Evolutionary conservation across 2,329 filamentous ascomycete species (phyloP), one percentile per base, ranked within the genome.

Genomic region (Ceratocystis eucalypticola): DNA sequence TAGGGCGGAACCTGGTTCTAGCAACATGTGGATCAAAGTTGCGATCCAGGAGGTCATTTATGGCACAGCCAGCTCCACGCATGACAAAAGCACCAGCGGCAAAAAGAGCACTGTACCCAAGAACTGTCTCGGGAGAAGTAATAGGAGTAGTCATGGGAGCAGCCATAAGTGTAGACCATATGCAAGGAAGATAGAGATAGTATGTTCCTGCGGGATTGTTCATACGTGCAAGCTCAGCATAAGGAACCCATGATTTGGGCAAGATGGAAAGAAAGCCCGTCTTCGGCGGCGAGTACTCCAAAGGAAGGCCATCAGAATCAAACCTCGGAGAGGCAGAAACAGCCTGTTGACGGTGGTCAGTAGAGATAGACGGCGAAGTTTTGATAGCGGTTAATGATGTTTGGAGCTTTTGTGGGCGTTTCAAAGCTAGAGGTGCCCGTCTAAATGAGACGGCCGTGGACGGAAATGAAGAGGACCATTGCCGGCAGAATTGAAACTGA

Each of bases 41-140:
- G 65, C 89, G 84, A 75, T 96, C 91, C 88, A 90, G 92, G 63
- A 95, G 84, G 74, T 96, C 91, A 74, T 96, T 96, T 76, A 95
- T 91, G 20, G 88, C 88, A 75, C 91, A 96, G 64, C 90, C 90
- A 22, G 90, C 89, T 62, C 91, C 88, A 68, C 91, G 88, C 88
- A 96, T 94, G 70, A 96, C 82, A 57, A 95, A 74, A 2, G 89
- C 88, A 63, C 90, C 91, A 1, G 84, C 80, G 71, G 88, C 83
- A 76, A 95, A 94, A 61, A 94, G 81, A 1, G 82, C 72, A 1
- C 82, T 81, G 0, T 87, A 91, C 62, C 84, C 81, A 37, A 88
- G 70, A 20, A 90, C 84, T 12, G 85, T 78, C 4, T 78, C 73
- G 0, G 88, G 84, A 0, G 83, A 73, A 1, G 85, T 76, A 71